A percentile compares a stretch with the other conserved stretches of the same genome.
Evolutionary conservation across 1,284 basidiomycete genomes (phyloP).

Genomic region (Ganoderma meredithae): DNA sequence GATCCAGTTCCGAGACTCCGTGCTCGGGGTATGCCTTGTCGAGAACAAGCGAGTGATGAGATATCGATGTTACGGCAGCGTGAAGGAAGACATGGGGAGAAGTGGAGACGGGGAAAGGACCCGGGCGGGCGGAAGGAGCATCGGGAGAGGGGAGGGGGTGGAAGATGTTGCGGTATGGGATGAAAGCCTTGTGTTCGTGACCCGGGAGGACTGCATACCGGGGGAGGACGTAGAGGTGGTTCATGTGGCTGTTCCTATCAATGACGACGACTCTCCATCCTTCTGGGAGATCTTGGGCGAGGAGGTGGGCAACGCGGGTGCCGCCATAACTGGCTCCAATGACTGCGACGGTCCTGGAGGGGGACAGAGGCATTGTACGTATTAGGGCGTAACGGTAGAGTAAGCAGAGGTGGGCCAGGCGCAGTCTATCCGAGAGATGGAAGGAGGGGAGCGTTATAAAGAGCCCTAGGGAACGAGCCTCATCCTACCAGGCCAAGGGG

Average conservation of each 20-base stretch:
- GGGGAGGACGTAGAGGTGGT: slow-evolving; percentile 67
- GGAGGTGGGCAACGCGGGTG: slow-evolving; percentile 60
- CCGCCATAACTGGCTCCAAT: slow-evolving; percentile 70
- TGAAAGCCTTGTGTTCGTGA: slow-evolving; percentile 78
- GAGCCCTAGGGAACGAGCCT: slow-evolving; percentile 7
- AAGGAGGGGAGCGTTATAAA: slow-evolving; percentile 31
- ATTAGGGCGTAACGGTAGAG: slow-evolving; percentile 33
- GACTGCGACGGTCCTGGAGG: slow-evolving; percentile 59
- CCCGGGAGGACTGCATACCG: slow-evolving; percentile 69
- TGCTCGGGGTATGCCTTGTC: slow-evolving; percentile 55
- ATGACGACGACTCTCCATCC: slow-evolving; percentile 75
- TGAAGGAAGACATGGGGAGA: slow-evolving; percentile 49
- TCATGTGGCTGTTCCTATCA: slow-evolving; percentile 61
- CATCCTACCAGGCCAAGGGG: background rate
- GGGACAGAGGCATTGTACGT: slow-evolving; percentile 26
- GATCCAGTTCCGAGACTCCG: slow-evolving; percentile 40
- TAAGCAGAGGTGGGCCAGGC: slow-evolving; percentile 27
- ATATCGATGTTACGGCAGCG: slow-evolving; percentile 55
- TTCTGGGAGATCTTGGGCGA: slow-evolving; percentile 62
- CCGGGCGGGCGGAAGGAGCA: slow-evolving; percentile 11
- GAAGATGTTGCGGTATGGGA: slow-evolving; percentile 66
- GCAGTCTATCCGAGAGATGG: slow-evolving; percentile 25
- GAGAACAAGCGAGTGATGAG: slow-evolving; percentile 53
- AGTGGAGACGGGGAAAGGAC: slow-evolving; percentile 6
- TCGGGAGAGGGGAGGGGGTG: slow-evolving; percentile 25